Base-by-base conservation (phyloP, 352 stramenopile species). In the Pythium sp. region DNA sequence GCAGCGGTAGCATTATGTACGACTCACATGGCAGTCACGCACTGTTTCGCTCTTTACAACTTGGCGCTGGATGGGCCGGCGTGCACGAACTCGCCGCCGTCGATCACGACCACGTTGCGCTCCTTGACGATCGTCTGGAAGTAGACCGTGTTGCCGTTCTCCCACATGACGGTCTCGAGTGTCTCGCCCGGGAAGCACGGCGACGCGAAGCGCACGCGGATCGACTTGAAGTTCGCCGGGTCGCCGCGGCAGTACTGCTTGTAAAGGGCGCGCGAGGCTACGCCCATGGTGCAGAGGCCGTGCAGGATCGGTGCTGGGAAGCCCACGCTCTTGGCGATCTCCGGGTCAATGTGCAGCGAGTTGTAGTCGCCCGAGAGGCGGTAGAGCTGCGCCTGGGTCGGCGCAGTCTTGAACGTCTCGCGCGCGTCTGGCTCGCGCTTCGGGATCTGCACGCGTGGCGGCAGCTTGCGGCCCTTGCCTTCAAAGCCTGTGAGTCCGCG, bases 321-420 rank as follows among this genome's bases (percentile, higher is more conserved):
- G 59, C 77, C 83, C 34, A 83, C 80, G 67, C 79, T 87, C 79
- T 76, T 75, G 22, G 81, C 93, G 71, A 95, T 89, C 70, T 86
- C 80, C 5, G 87, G 86, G 72, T 98, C 90, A 63, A 98, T 86
- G 77, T 99, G 96, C 69, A 98, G 89, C 71, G 90, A 79, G 76
- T 98, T 98, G 74, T 98, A 98, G 81, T 99, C 96, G 18, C 95
- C 96, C 62, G 87, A 98, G 54, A 98, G 79, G 59, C 95, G 88
- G 82, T 98, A 98, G 60, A 98, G 72, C 55, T 98, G 85, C 47
- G 96, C 91, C 68, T 93, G 86, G 51, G 81, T 74, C 2, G 79
- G 74, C 58, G 78, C 84, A 8, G 88, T 95, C 66, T 86, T 86
- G 67, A 90, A 85, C 58, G 87, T 77, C 28, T 86, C 74, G 18